A percentile compares a stretch with the other conserved stretches of the same genome.
Conservation (phyloP, 2,329 filamentous ascomycete genomes). For the Fusarium lyarnte region DNA sequence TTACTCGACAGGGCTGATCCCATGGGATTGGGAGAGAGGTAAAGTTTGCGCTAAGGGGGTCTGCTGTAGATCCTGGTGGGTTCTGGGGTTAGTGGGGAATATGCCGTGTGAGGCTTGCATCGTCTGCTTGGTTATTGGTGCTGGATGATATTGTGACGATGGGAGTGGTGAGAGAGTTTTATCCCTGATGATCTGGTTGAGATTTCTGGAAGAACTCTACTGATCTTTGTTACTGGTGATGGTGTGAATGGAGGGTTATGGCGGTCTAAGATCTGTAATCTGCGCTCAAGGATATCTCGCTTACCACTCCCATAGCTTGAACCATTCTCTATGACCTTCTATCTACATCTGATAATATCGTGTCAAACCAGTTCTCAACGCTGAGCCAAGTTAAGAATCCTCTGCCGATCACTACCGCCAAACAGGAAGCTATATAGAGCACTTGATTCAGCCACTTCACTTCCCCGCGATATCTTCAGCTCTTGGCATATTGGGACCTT, state of each 20-base stretch:
- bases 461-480: not conserved
- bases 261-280: not conserved
- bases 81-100: not conserved
- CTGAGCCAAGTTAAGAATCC: not conserved
- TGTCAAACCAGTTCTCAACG: not conserved
- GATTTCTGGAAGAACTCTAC: not conserved
- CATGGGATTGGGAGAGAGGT: not conserved
- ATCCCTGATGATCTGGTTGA: not conserved
- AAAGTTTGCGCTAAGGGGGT: slow-evolving; percentile 9
- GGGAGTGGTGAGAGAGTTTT: not conserved
- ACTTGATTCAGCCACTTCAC: not conserved
- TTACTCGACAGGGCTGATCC: not conserved
- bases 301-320: not conserved
- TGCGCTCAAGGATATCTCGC: not conserved
- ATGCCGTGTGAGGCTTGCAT: not conserved
- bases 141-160: not conserved
- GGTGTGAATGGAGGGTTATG: fast-evolving
- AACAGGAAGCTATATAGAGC: not conserved
- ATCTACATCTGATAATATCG: not conserved
- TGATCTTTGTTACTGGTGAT: not conserved
- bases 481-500: not conserved
- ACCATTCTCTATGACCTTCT: not conserved
- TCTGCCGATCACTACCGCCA: not conserved
- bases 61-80: slow-evolving; percentile 2
- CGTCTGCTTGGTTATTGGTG: not conserved